Evolutionary conservation across 2,329 filamentous ascomycete species (phyloP).

Genomic region (Aspergillus alliaceus): DNA sequence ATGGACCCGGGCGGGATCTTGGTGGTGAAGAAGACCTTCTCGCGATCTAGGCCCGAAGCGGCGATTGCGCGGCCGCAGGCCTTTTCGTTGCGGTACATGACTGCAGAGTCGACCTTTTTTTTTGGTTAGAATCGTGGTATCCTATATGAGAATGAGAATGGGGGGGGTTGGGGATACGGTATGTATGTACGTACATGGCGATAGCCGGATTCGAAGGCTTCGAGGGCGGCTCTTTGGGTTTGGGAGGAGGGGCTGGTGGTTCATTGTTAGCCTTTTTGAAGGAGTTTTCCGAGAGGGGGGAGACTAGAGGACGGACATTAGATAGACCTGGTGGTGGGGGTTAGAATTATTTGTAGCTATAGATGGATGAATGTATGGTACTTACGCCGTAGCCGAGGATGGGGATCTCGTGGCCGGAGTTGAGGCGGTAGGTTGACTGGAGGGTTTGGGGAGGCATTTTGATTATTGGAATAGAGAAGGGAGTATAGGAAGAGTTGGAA

Average conservation of each 20-base stretch:
- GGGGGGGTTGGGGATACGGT: neutral
- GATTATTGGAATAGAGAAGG: neutral
- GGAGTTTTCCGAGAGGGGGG: no score
- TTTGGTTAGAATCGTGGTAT: neutral
- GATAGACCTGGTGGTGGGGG: slow-evolving; percentile 26
- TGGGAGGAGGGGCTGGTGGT: slow-evolving; percentile 23
- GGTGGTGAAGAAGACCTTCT: slow-evolving; percentile 76
- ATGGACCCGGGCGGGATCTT: slow-evolving; percentile 68
- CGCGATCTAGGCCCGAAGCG: slow-evolving; percentile 55
- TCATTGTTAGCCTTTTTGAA: neutral
- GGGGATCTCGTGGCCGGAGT: slow-evolving; percentile 63
- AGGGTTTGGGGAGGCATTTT: slow-evolving; percentile 19
- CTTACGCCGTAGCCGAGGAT: slow-evolving; percentile 59
- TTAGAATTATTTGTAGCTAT: no score
- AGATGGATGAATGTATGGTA: slow-evolving; percentile 1
- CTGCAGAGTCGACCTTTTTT: slow-evolving; percentile 55
- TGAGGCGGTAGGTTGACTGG: slow-evolving; percentile 49
- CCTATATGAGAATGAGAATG: neutral
- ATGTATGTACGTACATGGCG: slow-evolving; percentile 27
- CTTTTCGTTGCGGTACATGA: slow-evolving; percentile 71
- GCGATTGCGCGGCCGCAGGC: slow-evolving; percentile 69
- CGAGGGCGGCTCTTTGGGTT: slow-evolving; percentile 26
- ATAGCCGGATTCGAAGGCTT: slow-evolving; percentile 31
- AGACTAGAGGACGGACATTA: slow-evolving; percentile 35
- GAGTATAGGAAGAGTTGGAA: neutral